Conservation (phyloP, 345 rosid genomes). For the Brassica rapa region DNA sequence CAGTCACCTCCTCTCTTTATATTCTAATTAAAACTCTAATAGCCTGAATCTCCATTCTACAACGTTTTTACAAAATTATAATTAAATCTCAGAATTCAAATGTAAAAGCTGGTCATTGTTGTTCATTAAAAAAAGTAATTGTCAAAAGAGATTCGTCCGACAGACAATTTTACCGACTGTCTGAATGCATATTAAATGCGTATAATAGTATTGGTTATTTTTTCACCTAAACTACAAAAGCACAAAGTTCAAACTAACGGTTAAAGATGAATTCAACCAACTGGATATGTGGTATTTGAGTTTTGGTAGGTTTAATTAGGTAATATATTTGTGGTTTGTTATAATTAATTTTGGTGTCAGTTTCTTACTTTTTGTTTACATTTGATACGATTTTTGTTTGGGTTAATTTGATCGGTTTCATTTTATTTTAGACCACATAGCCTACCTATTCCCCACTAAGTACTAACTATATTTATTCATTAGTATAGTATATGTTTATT, state of each 20-base stretch:
- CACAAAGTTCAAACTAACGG: background rate
- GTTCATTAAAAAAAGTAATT: background rate
- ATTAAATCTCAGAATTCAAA: background rate
- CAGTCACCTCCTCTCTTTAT: background rate
- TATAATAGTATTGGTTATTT: background rate
- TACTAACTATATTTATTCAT: too few relatives aligned
- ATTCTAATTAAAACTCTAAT: background rate
- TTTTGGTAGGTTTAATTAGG: background rate
- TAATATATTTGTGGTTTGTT: background rate
- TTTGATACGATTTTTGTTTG: too few relatives aligned
- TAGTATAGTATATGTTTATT: background rate
- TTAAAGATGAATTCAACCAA: background rate
- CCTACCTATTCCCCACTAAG: too few relatives aligned
- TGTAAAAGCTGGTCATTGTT: slow-evolving; percentile 12
- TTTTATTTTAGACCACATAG: too few relatives aligned
- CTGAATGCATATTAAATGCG: background rate
- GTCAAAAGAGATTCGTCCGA: slow-evolving; percentile 4
- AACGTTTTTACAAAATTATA: background rate
- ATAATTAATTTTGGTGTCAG: too few relatives aligned
- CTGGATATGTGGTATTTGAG: background rate
- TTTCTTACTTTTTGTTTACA: too few relatives aligned
- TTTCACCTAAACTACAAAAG: slow-evolving; percentile 17
- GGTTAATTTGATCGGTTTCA: too few relatives aligned
- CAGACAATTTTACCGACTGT: slow-evolving; percentile 10
- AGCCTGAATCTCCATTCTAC: background rate